Conservation (phyloP, 2,329 filamentous ascomycete genomes). For the Fusarium virguliforme region DNA sequence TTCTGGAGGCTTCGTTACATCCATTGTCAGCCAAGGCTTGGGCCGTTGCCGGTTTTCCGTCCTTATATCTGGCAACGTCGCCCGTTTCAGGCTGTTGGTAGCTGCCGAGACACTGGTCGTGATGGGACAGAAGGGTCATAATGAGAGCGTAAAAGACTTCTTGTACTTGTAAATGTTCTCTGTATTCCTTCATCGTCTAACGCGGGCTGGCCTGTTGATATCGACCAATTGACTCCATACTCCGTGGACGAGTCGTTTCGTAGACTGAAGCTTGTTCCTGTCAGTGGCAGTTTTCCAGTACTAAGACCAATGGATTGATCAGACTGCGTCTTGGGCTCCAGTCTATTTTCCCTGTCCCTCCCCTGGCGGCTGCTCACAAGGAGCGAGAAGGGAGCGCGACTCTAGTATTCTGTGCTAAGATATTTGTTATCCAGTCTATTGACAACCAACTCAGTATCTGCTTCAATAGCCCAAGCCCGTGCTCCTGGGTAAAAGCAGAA, state of each 20-base stretch:
- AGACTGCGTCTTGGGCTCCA: no score
- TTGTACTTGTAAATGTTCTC: not conserved
- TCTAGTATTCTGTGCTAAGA: no score
- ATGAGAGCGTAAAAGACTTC: not conserved
- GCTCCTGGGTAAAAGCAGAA: no score
- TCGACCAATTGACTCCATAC: not conserved
- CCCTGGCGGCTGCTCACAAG: no score
- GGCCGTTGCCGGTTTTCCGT: slow-evolving; percentile 2
- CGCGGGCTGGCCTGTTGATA: no score
- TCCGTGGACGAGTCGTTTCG: no score
- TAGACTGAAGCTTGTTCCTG: no score
- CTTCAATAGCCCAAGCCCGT: not conserved
- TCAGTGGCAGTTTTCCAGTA: no score
- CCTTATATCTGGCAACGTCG: not conserved
- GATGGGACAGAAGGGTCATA: not conserved
- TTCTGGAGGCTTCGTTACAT: not conserved
- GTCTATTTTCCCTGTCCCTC: no score
- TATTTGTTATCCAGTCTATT: not conserved
- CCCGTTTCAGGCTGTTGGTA: not conserved
- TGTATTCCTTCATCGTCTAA: not conserved
- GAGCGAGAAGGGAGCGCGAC: no score
- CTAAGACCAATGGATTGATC: no score
- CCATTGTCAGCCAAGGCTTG: slow-evolving; percentile 4
- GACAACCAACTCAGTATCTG: not conserved
- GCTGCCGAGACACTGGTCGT: not conserved